Evolutionary conservation across 1,284 basidiomycete species (phyloP).

Genomic region (Irpex lacteus): DNA sequence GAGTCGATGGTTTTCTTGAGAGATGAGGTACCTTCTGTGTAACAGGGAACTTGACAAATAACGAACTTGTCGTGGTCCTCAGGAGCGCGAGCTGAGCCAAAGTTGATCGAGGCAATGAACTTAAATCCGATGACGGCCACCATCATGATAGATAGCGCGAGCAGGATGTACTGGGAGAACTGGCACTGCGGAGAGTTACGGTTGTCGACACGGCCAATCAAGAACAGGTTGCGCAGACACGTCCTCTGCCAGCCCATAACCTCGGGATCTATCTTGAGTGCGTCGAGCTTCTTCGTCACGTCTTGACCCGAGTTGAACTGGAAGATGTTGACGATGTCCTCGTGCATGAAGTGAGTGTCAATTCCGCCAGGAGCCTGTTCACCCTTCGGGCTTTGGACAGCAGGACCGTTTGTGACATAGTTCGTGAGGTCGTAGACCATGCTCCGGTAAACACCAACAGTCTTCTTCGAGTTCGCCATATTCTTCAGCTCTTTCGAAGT

Average conservation of each 20-base stretch:
- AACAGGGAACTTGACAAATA: conserved; percentile 98
- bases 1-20: conserved; percentile 93
- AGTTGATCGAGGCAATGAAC: conserved; percentile 93
- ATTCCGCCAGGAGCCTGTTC: conserved; percentile 57
- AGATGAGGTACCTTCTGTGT: conserved; percentile 92
- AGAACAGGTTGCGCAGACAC: conserved; percentile 91
- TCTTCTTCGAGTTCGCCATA: conserved; percentile 62
- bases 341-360: conserved; percentile 79
- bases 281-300: conserved; percentile 78
- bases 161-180: conserved; percentile 90
- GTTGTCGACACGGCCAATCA: conserved; percentile 89
- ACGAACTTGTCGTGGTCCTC: conserved; percentile 99
- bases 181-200: conserved; percentile 89
- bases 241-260: conserved; percentile 78
- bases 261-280: conserved; percentile 62
- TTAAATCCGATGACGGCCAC: conserved; percentile 97
- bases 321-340: conserved; percentile 78
- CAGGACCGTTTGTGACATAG: conserved; percentile 64
- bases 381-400: conserved; percentile 56
- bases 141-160: conserved; percentile 91
- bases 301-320: conserved; percentile 80
- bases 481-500: conserved; percentile 77
- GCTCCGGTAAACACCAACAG: conserved; percentile 81
- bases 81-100: conserved; percentile 78
- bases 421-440: conserved; percentile 87